Percentiles rank a stretch among this genome's conserved stretches.
These are phyloP conservation scores for Pugionium cornutum DNA, from an alignment of 345 rosid species.

Conservation along the genomic window DNA sequence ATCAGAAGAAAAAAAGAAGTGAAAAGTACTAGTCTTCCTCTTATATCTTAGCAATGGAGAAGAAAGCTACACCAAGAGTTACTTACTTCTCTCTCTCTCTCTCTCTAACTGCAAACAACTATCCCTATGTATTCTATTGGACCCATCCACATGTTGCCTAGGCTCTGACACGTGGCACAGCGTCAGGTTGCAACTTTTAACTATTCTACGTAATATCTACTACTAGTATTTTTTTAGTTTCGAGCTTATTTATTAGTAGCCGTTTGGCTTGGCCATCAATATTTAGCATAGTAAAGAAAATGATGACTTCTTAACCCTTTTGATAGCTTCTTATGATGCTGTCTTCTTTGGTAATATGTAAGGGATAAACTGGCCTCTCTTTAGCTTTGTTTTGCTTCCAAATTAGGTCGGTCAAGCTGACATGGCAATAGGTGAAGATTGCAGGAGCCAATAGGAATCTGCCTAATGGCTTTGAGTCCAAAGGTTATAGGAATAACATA, in stretches of 20 bases:
- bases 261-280: constrained; percentile 21
- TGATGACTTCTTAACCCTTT: neutral
- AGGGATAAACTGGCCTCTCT: constrained; percentile 18
- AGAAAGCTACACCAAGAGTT: constrained; percentile 24
- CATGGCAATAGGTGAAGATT: constrained; percentile 21
- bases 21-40: constrained; percentile 18
- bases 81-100: constrained; percentile 4
- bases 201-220: constrained; percentile 11
- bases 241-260: neutral
- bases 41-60: constrained; percentile 20
- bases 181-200: constrained; percentile 20
- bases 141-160: constrained; percentile 29
- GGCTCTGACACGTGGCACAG: constrained; percentile 11
- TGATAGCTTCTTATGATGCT: constrained; percentile 8
- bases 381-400: constrained; percentile 17
- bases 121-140: neutral
- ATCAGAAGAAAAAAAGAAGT: constrained; percentile 5
- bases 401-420: constrained; percentile 31
- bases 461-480: constrained; percentile 16
- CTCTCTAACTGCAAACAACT: neutral
- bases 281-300: neutral
- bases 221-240: neutral
- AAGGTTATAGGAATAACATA: constrained; percentile 21
- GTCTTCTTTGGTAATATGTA: constrained; percentile 13
- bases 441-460: constrained; percentile 17